Conservation (phyloP, 2,329 filamentous ascomycete species). For the Trichoderma cornu-damae region DNA sequence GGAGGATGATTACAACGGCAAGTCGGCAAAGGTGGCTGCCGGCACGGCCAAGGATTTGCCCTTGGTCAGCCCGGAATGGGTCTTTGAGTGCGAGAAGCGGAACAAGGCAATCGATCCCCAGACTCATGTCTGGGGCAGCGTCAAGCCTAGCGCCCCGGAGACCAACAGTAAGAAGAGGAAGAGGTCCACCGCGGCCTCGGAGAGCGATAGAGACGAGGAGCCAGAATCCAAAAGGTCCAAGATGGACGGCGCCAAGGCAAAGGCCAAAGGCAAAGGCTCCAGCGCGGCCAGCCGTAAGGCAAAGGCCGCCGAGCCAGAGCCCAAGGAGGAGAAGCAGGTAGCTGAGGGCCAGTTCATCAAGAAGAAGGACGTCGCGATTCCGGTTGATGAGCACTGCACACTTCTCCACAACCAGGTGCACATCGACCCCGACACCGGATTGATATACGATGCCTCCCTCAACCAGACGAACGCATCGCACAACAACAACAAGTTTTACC, state of each 20-base stretch:
- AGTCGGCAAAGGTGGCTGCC: conserved; percentile 47
- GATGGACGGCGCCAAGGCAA: conserved; percentile 24
- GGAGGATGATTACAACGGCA: conserved; percentile 46
- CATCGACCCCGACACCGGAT: conserved; percentile 53
- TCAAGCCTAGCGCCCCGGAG: conserved; percentile 22
- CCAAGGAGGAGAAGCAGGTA: conserved; percentile 33
- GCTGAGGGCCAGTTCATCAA: conserved; percentile 45
- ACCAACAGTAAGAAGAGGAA: conserved; percentile 23
- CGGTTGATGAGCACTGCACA: conserved; percentile 45
- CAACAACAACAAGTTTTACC: conserved; percentile 84
- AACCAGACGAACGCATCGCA: conserved; percentile 68
- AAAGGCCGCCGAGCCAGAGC: conserved; percentile 24
- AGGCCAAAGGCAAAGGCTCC: conserved; percentile 24
- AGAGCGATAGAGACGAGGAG: conserved; percentile 12
- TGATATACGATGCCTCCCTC: conserved; percentile 73
- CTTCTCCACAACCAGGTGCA: conserved; percentile 50
- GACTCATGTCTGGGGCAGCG: conserved; percentile 27
- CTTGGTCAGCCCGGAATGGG: conserved; percentile 58
- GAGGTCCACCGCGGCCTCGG: conserved; percentile 21
- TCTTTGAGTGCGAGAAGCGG: conserved; percentile 47
- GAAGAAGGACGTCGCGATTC: conserved; percentile 42
- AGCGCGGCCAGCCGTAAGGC: conserved; percentile 29
- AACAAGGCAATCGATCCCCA: conserved; percentile 25
- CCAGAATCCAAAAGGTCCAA: conserved; percentile 19
- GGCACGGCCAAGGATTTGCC: conserved; percentile 44